Conservation (phyloP, 139 green algal species). For the Eudorina sp. region DNA sequence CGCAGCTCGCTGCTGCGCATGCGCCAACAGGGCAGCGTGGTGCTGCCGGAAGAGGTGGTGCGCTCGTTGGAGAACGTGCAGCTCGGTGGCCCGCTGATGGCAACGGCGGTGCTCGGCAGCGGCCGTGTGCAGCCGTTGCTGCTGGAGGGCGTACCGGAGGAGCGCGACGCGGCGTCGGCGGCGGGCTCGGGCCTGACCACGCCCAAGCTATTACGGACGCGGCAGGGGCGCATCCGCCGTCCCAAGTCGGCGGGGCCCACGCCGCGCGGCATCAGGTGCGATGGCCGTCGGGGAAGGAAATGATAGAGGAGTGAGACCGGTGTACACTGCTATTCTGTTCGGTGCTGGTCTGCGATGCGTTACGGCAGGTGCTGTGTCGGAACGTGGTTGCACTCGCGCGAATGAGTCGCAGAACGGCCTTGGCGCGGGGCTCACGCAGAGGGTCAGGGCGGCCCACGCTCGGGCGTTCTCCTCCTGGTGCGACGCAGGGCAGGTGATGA, state of each 20-base stretch:
- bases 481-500: no score
- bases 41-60: constrained; percentile 27
- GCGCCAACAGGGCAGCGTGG: background rate
- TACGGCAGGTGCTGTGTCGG: no score
- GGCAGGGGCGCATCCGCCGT: background rate
- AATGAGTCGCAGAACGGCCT: no score
- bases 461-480: no score
- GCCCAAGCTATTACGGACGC: background rate
- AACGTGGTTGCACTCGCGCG: no score
- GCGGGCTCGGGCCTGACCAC: background rate
- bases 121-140: background rate
- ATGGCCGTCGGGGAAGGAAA: background rate
- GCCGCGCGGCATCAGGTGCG: background rate
- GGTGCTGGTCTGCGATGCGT: no score
- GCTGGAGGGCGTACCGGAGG: background rate
- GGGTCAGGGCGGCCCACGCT: no score
- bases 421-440: no score
- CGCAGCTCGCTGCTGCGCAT: constrained; percentile 28
- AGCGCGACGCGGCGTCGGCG: background rate
- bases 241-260: constrained; percentile 11
- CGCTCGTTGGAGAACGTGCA: constrained; percentile 6
- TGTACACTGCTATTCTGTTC: no score
- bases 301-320: background rate
- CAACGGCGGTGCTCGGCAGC: background rate
- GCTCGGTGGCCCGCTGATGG: background rate